Evolutionary conservation across 371 early-diverging fungal genomes (phyloP), one percentile per base, ranked within the genome.

Genomic region (Mortierella sp.): DNA sequence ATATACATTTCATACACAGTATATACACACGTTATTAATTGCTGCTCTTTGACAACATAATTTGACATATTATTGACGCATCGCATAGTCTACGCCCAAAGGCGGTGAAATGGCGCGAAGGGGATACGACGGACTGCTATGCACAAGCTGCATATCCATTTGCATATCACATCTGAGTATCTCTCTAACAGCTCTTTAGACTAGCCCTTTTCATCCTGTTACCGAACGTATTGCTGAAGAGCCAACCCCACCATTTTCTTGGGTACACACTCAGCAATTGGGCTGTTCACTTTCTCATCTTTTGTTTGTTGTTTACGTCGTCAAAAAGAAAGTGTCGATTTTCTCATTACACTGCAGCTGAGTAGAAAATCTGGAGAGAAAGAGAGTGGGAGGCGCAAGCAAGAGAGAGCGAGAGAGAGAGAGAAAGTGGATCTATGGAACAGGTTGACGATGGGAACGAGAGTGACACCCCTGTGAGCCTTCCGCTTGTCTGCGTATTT

Each of bases 211-310:
- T 31, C 31, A 28, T 10, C 13, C 9, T 63, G 38, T 34, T 34
- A 34, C 63, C 9, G 16, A 65, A 63, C 34, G 31, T 50, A 16
- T 50, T 31, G 31, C 19, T 26, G 14, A 13, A 57, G 42, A 38
- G 68, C 68, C 68, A 38, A 65, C 68, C 68, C 68, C 68, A 65
- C 10, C 68, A 65, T 21, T 65, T 38, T 38, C 38, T 65, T 65
- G 34, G 63, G 28, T 19, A 16, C 19, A 38, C 38, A 38, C 68
- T 65, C 24, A 34, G 19, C 68, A 38, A 38, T 24, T 38, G 42
- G 68, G 68, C 68, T 38, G 34, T 65, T 21, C 24, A 19, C 16
- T 31, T 13, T 31, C 42, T 38, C 21, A 9, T 24, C 24, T 5
- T 21, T 55, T n/a, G n/a, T 55, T 55, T 34, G 42, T 65, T 65